Evolutionary conservation across 164 flowering plant genomes (phyloP).

Genomic region (grape (Vitis vinifera)): ASM3070453v1 NC_081811.1:25442001-25442500

Average conservation of each 20-base stretch:
- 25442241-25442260: background rate
- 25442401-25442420: background rate
- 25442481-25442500: slow-evolving; percentile 36
- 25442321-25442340: background rate
- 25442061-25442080: no score
- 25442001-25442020: no score
- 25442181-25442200: no score
- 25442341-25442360: background rate
- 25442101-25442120: no score
- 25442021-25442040: no score
- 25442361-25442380: background rate
- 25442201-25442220: no score
- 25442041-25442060: no score
- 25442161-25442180: no score
- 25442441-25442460: slow-evolving; percentile 23
- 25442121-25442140: no score
- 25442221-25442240: slow-evolving; percentile 10
- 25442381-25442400: slow-evolving; percentile 4
- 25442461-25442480: slow-evolving; percentile 24
- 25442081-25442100: no score
- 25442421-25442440: background rate
- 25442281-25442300: slow-evolving; percentile 3
- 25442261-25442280: background rate
- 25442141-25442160: no score
- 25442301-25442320: background rate